Evolutionary conservation across 2,329 filamentous ascomycete species (phyloP).

Genomic region (Xylariaceae sp.): DNA sequence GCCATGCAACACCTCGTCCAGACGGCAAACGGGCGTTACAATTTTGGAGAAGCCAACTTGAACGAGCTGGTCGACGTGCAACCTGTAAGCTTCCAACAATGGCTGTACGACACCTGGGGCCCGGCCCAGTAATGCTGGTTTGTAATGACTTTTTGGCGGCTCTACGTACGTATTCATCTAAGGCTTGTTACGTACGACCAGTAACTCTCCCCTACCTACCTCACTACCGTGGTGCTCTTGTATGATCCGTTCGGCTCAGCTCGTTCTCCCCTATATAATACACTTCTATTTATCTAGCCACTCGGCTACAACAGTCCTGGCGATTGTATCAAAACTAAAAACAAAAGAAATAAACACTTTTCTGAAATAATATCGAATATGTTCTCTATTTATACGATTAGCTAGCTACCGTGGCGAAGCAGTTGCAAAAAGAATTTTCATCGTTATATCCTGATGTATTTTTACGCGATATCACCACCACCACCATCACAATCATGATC

Average conservation of each 20-base stretch:
- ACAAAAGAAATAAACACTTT: too few relatives aligned
- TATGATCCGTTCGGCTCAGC: not conserved
- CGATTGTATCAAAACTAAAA: not conserved
- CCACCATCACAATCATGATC: too few relatives aligned
- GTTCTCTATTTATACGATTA: not conserved
- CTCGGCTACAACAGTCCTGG: not conserved
- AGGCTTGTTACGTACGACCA: not conserved
- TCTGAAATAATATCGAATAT: too few relatives aligned
- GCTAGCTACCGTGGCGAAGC: too few relatives aligned
- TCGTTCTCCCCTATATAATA: not conserved
- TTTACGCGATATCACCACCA: too few relatives aligned
- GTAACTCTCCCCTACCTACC: not conserved
- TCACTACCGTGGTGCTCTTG: not conserved
- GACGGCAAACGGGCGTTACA: slow-evolving; percentile 69
- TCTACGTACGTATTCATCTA: not conserved
- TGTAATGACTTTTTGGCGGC: not conserved
- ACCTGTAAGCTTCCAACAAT: slow-evolving; percentile 56
- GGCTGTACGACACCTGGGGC: slow-evolving; percentile 55
- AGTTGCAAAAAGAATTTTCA: too few relatives aligned
- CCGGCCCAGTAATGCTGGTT: slow-evolving; percentile 25
- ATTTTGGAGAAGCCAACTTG: slow-evolving; percentile 62
- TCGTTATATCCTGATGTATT: too few relatives aligned
- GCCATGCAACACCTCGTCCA: slow-evolving; percentile 66
- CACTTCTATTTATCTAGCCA: not conserved
- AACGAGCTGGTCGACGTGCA: slow-evolving; percentile 54